Percentiles rank a stretch among this genome's conserved stretches.
Evolutionary conservation across 2,329 filamentous ascomycete genomes (phyloP).

Genomic region (Ilyonectria mors-panacis): DNA sequence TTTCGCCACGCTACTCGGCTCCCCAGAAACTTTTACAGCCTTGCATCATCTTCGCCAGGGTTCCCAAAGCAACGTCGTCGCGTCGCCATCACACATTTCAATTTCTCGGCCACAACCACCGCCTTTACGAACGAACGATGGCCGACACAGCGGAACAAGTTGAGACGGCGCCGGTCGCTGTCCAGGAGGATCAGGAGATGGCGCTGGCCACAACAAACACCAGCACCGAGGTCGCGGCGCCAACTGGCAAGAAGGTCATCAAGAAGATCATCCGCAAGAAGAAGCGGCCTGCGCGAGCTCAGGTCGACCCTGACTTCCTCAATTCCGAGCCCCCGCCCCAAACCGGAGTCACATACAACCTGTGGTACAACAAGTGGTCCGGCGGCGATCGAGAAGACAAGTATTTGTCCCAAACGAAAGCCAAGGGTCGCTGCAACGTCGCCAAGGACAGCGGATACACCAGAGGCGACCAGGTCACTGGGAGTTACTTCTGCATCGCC

Average conservation of each 20-base stretch:
- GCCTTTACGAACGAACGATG: conserved; percentile 44
- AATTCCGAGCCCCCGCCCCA: conserved; percentile 90
- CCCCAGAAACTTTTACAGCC: conserved; percentile 47
- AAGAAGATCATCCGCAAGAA: conserved; percentile 96
- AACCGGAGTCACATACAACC: conserved; percentile 94
- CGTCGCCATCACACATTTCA: conserved; percentile 39
- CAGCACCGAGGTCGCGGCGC: conserved; percentile 62
- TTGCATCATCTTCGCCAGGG: conserved; percentile 43
- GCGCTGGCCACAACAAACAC: conserved; percentile 56
- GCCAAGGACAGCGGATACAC: conserved; percentile 85
- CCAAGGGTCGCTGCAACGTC: conserved; percentile 89
- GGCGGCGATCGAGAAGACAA: conserved; percentile 96
- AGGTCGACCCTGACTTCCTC: conserved; percentile 88
- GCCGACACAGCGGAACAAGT: conserved; percentile 51
- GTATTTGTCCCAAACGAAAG: conserved; percentile 85
- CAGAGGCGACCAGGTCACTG: conserved; percentile 80
- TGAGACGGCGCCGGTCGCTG: conserved; percentile 43
- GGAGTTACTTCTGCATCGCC: conserved; percentile 93
- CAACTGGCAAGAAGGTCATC: conserved; percentile 71
- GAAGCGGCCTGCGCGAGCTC: conserved; percentile 88
- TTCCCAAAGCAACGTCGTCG: conserved; percentile 40
- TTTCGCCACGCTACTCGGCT: conserved; percentile 29
- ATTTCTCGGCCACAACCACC: conserved; percentile 22
- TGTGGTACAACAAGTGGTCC: conserved; percentile 99
- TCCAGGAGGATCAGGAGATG: conserved; percentile 49